phyloP scores from a whole-genome alignment of 805 yeast species.

The Myxozyma mucilagina region DNA sequence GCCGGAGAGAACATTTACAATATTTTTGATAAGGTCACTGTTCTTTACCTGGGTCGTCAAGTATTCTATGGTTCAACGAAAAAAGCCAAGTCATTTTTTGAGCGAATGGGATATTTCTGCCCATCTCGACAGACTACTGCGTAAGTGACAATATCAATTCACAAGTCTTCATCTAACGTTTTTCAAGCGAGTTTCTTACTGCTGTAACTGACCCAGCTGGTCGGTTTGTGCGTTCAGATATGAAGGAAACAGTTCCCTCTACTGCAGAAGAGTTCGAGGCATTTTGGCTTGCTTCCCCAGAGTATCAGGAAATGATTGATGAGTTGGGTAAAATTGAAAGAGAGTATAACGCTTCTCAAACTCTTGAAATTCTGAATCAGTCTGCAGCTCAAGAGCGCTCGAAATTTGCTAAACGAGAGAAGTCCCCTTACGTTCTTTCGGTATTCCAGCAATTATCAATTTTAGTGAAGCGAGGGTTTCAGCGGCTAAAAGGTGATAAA shows the following conservation, averaged over 20 bases:
- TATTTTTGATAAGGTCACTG: slow-evolving; percentile 53
- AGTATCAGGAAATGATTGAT: slow-evolving; percentile 44
- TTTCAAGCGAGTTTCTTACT: slow-evolving; percentile 4
- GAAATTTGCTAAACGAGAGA: slow-evolving; percentile 41
- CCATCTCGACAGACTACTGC: slow-evolving; percentile 59
- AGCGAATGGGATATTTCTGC: slow-evolving; percentile 56
- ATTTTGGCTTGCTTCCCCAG: slow-evolving; percentile 56
- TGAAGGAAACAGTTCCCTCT: slow-evolving; percentile 55
- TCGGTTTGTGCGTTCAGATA: slow-evolving; percentile 51
- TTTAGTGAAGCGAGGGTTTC: slow-evolving; percentile 39
- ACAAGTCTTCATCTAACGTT: too few species aligned
- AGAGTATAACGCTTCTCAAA: slow-evolving; percentile 38
- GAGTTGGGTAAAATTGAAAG: slow-evolving; percentile 51
- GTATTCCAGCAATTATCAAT: slow-evolving; percentile 49
- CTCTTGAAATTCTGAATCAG: slow-evolving; percentile 41
- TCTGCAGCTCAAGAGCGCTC: slow-evolving; percentile 45
- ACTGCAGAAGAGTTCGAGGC: slow-evolving; percentile 62
- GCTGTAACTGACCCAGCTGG: slow-evolving; percentile 54
- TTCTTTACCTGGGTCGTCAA: slow-evolving; percentile 58
- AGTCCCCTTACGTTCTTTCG: slow-evolving; percentile 49
- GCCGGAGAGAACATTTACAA: slow-evolving; percentile 56
- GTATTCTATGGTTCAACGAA: slow-evolving; percentile 52
- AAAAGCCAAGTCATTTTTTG: slow-evolving; percentile 51
- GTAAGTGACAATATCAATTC: not conserved
- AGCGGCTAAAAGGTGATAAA: slow-evolving; percentile 58